Evolutionary conservation across 1,284 basidiomycete genomes (phyloP), one percentile per base, ranked within the genome.

Genomic region (Caloboletus firmus): DNA sequence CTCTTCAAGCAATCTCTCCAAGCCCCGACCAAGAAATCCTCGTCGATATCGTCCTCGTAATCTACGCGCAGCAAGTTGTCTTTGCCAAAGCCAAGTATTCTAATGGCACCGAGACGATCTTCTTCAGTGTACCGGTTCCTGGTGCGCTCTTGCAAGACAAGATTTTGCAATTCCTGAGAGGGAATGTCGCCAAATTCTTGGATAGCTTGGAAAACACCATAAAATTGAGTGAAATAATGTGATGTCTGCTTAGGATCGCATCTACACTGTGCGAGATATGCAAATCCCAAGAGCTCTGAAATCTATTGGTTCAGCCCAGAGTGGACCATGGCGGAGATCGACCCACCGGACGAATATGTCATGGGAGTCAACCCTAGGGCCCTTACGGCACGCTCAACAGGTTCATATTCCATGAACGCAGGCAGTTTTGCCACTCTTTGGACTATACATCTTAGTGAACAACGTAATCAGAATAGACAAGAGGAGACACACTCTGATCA

Each of bases 241-340:
- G 80, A 60, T 0, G 88, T 91, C 39, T 76, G 68, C 4, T 65
- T 71, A 26, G 89, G 88, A 62, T 90, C 83, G 67, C 89, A 92
- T 54, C 89, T 85, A 63, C 83, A 87, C 68, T 91, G 88, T 0
- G 87, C 84, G 50, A 85, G 72, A 63, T 91, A 92, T 0, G 83
- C 87, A 65, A 88, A 91, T n/a, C 74, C 74, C 46, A 92, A 76
- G 8, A 89, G 72, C 26, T 87, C 89, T 91, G 56, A 31, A 50
- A 35, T 26, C 1, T 39, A 40, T 52, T 28, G 24, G 57, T 32
- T 55, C 49, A 54, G 46, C 37, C 31, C 12, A 41, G 37, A 43
- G 32, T 52, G 18, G 3, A 42, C 11, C 15, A 37, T 34, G 17
- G 9, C 8, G 5, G 13, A 45, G 34, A 50, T 31, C 54, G 13